Percentiles rank a stretch among this genome's conserved stretches.
phyloP scores from a whole-genome alignment of 1,139 yeast species.

The Debaryomyces nepalensis region DNA sequence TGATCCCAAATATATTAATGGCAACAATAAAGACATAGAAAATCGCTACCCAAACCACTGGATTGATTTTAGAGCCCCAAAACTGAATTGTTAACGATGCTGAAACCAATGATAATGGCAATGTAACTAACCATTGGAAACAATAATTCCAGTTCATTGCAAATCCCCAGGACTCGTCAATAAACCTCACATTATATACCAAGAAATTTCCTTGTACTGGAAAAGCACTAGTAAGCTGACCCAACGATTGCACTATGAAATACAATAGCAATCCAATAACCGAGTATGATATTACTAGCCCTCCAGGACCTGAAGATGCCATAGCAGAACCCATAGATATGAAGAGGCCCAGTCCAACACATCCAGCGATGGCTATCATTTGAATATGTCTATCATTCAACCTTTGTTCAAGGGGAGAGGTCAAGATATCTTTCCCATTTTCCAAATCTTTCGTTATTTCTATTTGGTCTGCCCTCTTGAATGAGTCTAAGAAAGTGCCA shows the following conservation, averaged over 20 bases:
- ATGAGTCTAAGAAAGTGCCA: conserved; percentile 48
- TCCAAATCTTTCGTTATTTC: conserved; percentile 2
- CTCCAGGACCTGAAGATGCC: conserved; percentile 57
- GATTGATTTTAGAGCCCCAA: conserved; percentile 43
- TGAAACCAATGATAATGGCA: conserved; percentile 51
- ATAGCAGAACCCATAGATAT: conserved; percentile 32
- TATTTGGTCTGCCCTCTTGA: conserved; percentile 35
- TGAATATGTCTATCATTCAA: conserved; percentile 26
- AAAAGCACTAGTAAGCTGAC: conserved; percentile 66
- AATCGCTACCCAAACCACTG: conserved; percentile 50
- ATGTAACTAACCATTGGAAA: conserved; percentile 42
- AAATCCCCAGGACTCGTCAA: conserved; percentile 37
- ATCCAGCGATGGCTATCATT: conserved; percentile 31
- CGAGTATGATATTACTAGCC: conserved; percentile 58
- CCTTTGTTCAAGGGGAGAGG: conserved; percentile 19
- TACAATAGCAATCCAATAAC: conserved; percentile 62
- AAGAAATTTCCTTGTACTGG: conserved; percentile 62
- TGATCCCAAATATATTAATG: conserved; percentile 50
- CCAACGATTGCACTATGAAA: conserved; percentile 60
- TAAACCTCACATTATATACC: conserved; percentile 33
- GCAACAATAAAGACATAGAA: conserved; percentile 40
- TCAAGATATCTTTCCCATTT: conserved; percentile 4
- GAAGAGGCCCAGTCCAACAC: conserved; percentile 32
- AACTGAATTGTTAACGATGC: conserved; percentile 47
- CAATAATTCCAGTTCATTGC: conserved; percentile 39